Conservation (phyloP, 129 eudicot genomes). For the Centaurea solstitialis region DNA sequence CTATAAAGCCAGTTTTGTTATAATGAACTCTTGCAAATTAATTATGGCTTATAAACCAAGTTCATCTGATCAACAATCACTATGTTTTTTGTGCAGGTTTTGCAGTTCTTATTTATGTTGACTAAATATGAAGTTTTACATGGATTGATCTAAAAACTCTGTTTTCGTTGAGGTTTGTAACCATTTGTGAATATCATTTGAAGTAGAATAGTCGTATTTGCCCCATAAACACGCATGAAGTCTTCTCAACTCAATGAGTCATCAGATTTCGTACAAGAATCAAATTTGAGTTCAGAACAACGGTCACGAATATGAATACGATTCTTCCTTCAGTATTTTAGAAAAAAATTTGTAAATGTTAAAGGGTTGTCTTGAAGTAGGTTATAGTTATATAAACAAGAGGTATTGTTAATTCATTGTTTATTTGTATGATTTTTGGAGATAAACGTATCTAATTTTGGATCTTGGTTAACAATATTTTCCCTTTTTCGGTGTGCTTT, state of each 20-base stretch:
- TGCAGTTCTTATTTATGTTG: conserved; percentile 14
- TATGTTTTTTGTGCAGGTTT: conserved; percentile 20
- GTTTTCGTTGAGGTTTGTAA: conserved; percentile 1
- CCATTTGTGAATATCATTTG: conserved; percentile 22
- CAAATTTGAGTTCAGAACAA: conserved; percentile 17
- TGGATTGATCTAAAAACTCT: conserved; percentile 14
- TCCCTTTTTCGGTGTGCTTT: background rate
- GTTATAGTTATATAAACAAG: conserved; percentile 15
- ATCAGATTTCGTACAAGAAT: conserved; percentile 15
- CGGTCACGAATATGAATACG: background rate
- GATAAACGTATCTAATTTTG: background rate
- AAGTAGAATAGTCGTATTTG: conserved; percentile 12
- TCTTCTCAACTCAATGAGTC: background rate
- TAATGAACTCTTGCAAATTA: no score
- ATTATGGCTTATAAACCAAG: background rate
- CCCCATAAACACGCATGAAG: background rate
- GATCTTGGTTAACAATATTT: background rate
- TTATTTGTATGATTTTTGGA: background rate
- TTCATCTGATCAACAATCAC: conserved; percentile 3
- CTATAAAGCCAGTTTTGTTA: background rate
- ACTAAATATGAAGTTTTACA: conserved; percentile 5
- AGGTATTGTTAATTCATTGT: conserved; percentile 4
- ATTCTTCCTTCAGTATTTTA: conserved; percentile 5
- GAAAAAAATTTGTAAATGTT: conserved; percentile 22
- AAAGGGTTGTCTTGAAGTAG: background rate